Evolutionary conservation across 345 rosid species (phyloP).

Genomic region (Populus alba): DNA sequence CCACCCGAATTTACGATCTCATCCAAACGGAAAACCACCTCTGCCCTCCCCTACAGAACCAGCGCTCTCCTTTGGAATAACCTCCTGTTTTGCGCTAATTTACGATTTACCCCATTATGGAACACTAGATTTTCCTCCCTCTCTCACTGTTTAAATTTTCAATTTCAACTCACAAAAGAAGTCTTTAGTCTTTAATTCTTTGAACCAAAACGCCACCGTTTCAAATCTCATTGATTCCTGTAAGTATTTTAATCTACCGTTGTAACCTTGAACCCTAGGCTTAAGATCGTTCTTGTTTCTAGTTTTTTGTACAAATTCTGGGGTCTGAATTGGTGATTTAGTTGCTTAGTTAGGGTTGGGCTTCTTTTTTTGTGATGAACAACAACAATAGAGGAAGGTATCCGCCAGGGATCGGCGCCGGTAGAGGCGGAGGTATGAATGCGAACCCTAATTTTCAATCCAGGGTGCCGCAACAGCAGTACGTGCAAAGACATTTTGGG

Average conservation of each 20-base stretch:
- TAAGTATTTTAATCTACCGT: not conserved
- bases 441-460: constrained; percentile 43
- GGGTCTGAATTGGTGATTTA: not conserved
- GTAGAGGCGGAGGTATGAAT: constrained; percentile 52
- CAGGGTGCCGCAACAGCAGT: constrained; percentile 48
- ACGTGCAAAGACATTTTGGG: constrained; percentile 51
- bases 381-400: constrained; percentile 53
- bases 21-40: not conserved
- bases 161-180: not conserved
- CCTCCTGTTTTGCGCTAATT: not conserved
- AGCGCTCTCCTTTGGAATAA: not conserved
- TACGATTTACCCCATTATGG: not conserved
- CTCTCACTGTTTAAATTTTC: not conserved
- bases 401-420: constrained; percentile 36
- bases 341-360: constrained; percentile 34
- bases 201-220: not conserved
- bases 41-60: not conserved
- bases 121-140: constrained; percentile 2
- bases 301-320: constrained; percentile 25
- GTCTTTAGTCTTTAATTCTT: not conserved
- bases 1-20: constrained; percentile 29
- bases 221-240: constrained; percentile 10
- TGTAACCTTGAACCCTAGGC: constrained; percentile 17
- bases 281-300: constrained; percentile 2
- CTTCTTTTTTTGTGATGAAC: constrained; percentile 46